These are phyloP conservation scores for Gracilaria domingensis DNA, from an alignment of 23 red algal species.

Conservation along the genomic window DNA sequence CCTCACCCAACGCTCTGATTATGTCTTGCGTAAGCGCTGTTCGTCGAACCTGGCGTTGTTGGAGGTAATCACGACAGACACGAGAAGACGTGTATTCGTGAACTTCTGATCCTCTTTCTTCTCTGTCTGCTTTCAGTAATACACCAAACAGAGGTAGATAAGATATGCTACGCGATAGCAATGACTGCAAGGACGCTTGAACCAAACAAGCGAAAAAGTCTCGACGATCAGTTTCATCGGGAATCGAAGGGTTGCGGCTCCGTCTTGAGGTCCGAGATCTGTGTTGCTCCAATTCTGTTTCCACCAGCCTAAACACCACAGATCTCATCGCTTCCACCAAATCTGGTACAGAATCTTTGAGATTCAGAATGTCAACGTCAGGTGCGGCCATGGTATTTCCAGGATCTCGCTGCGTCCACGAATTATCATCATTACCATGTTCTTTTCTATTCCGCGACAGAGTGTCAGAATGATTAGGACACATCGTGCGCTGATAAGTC, in stretches of 20 bases:
- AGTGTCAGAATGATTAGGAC: constrained; percentile 51
- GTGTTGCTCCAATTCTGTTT: background rate
- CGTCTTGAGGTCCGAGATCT: background rate
- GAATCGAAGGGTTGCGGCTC: background rate
- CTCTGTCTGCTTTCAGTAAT: constrained; percentile 10
- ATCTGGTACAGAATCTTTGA: background rate
- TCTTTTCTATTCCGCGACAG: constrained; percentile 57
- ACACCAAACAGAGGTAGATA: constrained; percentile 58
- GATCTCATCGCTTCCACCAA: constrained; percentile 6
- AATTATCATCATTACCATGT: constrained; percentile 3
- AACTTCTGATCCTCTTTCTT: background rate
- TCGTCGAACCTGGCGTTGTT: constrained; percentile 34
- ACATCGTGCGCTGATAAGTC: constrained; percentile 31
- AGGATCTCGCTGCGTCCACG: background rate
- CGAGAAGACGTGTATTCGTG: constrained; percentile 14
- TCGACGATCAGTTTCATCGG: background rate
- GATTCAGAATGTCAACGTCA: background rate
- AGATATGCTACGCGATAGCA: constrained; percentile 38
- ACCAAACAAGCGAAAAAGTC: constrained; percentile 60
- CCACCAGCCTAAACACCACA: background rate
- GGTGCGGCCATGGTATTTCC: background rate
- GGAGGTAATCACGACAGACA: constrained; percentile 32
- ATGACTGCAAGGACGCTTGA: constrained; percentile 53
- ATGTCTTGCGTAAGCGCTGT: constrained; percentile 1
- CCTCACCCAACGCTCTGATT: constrained; percentile 33